phyloP scores from a whole-genome alignment of 148 eudicot species.

The Chenopodium suecicum region DNA sequence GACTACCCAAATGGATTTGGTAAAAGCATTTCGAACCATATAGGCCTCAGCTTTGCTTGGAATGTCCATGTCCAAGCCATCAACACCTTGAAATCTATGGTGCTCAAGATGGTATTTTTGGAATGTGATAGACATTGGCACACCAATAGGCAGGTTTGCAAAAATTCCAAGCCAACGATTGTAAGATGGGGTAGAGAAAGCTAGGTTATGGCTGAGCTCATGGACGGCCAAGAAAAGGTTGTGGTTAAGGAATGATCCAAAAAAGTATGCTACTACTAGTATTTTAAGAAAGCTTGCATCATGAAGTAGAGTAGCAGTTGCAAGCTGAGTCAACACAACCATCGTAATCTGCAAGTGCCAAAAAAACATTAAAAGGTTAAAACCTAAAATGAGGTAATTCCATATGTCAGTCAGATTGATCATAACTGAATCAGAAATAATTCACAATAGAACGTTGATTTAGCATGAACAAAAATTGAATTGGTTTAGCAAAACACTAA shows the following conservation, averaged over 20 bases:
- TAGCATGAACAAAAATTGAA: not conserved
- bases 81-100: constrained; percentile 89
- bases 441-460: not conserved
- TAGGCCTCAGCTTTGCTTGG: constrained; percentile 73
- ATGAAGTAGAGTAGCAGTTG: constrained; percentile 69
- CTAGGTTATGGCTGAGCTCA: constrained; percentile 94
- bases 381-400: not conserved
- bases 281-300: constrained; percentile 58
- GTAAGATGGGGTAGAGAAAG: constrained; percentile 80
- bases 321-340: constrained; percentile 74
- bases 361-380: not conserved
- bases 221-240: constrained; percentile 96
- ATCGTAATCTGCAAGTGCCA: constrained; percentile 54
- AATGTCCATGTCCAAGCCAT: constrained; percentile 88
- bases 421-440: not conserved
- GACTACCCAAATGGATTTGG: constrained; percentile 79
- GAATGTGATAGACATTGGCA: constrained; percentile 95
- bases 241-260: constrained; percentile 93
- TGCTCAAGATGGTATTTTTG: constrained; percentile 97
- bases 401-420: not conserved
- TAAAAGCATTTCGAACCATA: constrained; percentile 56
- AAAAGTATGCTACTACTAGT: constrained; percentile 60
- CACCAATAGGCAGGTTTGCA: constrained; percentile 92
- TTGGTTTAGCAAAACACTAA: not conserved
- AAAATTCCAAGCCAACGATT: constrained; percentile 93